These are phyloP conservation scores for Saccharomyces kudriavzevii DNA, from an alignment of 805 yeast species.

Conservation along the genomic window DNA sequence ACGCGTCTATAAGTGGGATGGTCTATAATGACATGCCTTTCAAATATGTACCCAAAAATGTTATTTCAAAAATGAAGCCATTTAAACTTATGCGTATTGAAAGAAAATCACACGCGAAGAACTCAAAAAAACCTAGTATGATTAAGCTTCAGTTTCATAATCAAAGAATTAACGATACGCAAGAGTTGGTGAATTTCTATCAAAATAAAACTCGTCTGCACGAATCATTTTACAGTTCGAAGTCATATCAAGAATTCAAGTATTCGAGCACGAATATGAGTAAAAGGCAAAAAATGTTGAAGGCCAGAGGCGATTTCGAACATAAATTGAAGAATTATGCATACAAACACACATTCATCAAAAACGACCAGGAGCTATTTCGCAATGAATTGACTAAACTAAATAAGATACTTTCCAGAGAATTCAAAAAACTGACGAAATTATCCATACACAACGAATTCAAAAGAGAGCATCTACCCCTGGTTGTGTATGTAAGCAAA, in stretches of 20 bases:
- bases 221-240: conserved; percentile 1
- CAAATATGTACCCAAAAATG: conserved; percentile 31
- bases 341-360: conserved; percentile 21
- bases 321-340: conserved; percentile 12
- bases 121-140: conserved; percentile 61
- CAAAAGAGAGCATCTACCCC: conserved; percentile 14
- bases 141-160: conserved; percentile 29
- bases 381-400: conserved; percentile 17
- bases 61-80: conserved; percentile 32
- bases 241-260: conserved; percentile 1
- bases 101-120: conserved; percentile 67
- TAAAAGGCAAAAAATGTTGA: conserved; percentile 2
- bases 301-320: conserved; percentile 11
- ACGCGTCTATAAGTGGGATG: conserved; percentile 33
- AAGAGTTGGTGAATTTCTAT: conserved; percentile 21
- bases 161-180: conserved; percentile 26
- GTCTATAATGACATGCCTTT: conserved; percentile 29
- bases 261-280: not conserved
- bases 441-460: conserved; percentile 18
- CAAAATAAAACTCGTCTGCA: conserved; percentile 6
- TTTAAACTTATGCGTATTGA: conserved; percentile 47
- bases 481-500: conserved; percentile 22
- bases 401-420: conserved; percentile 16
- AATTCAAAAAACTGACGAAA: conserved; percentile 18
- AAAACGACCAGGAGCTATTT: conserved; percentile 20